phyloP scores from a whole-genome alignment of 2,329 filamentous ascomycete species.

The Aureobasidium lini region DNA sequence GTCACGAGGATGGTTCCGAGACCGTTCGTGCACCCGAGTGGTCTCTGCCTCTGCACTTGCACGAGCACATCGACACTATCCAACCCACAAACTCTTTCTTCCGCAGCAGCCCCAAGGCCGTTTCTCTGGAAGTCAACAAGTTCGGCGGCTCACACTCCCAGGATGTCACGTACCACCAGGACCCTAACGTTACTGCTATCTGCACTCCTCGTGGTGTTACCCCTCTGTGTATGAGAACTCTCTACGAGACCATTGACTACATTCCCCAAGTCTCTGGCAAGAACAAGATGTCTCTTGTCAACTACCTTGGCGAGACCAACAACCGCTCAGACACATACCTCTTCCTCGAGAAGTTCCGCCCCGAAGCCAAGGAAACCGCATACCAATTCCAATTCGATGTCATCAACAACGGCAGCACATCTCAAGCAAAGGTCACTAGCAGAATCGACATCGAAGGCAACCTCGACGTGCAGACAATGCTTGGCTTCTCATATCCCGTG shows the following conservation, averaged over 20 bases:
- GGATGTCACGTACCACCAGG: constrained; percentile 14
- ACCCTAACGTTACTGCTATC: constrained; percentile 29
- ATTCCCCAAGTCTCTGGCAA: constrained; percentile 34
- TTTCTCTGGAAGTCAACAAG: constrained; percentile 22
- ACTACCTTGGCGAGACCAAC: constrained; percentile 41
- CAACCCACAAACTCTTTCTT: constrained; percentile 57
- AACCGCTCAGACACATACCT: constrained; percentile 49
- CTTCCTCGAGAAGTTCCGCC: constrained; percentile 50
- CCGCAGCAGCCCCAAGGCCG: constrained; percentile 28
- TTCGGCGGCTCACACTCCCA: constrained; percentile 10
- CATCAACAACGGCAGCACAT: constrained; percentile 49
- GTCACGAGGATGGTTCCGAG: constrained; percentile 41
- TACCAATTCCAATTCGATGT: constrained; percentile 50
- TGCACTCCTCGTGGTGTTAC: constrained; percentile 48
- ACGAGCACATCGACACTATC: constrained; percentile 52
- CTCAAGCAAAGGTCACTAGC: constrained; percentile 32
- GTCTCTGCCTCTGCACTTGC: constrained; percentile 52
- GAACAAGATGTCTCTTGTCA: constrained; percentile 40
- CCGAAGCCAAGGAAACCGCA: constrained; percentile 39
- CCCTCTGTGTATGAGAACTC: constrained; percentile 45
- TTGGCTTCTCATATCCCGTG: constrained; percentile 48
- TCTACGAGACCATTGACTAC: constrained; percentile 50
- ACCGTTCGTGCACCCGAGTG: constrained; percentile 48
- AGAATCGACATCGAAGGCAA: constrained; percentile 50
- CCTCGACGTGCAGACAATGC: constrained; percentile 55